phyloP scores from a whole-genome alignment of 371 early-diverging fungal species.

The Lichtheimia ornata region DNA sequence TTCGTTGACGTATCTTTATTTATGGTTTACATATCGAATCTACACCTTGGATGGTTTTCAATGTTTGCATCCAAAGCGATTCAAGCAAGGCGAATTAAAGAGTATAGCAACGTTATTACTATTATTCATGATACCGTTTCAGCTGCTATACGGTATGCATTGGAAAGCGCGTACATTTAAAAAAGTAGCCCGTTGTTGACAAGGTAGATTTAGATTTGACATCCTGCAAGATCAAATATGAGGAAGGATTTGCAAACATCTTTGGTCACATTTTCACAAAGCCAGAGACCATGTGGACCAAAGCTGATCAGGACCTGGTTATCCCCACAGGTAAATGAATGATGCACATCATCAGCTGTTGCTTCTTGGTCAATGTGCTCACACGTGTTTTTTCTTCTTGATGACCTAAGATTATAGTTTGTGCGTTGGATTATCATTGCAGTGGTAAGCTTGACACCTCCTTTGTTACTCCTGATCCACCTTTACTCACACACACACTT shows the following conservation, averaged over 20 bases:
- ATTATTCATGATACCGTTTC: slow-evolving; percentile 52
- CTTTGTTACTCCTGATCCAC: not conserved
- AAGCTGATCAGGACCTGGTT: slow-evolving; percentile 35
- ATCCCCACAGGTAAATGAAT: slow-evolving; percentile 40
- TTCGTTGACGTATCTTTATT: slow-evolving; percentile 35
- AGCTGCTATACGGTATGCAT: slow-evolving; percentile 43
- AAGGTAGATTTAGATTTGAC: slow-evolving; percentile 27
- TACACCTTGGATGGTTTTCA: slow-evolving; percentile 37
- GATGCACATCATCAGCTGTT: not conserved
- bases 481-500: not conserved
- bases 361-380: not conserved
- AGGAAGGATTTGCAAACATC: slow-evolving; percentile 45
- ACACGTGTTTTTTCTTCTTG: not conserved
- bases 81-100: slow-evolving; percentile 50
- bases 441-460: slow-evolving; percentile 33
- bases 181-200: not conserved
- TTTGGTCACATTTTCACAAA: slow-evolving; percentile 37
- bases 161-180: no score
- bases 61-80: slow-evolving; percentile 35
- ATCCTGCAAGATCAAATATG: slow-evolving; percentile 51
- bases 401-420: slow-evolving; percentile 23
- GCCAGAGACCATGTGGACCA: slow-evolving; percentile 47
- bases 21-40: slow-evolving; percentile 43
- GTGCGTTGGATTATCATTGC: slow-evolving; percentile 42
- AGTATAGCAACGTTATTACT: slow-evolving; percentile 47